Evolutionary conservation across 169 alveolate genomes (phyloP).

Genomic region (Plasmodium falciparum): DNA sequence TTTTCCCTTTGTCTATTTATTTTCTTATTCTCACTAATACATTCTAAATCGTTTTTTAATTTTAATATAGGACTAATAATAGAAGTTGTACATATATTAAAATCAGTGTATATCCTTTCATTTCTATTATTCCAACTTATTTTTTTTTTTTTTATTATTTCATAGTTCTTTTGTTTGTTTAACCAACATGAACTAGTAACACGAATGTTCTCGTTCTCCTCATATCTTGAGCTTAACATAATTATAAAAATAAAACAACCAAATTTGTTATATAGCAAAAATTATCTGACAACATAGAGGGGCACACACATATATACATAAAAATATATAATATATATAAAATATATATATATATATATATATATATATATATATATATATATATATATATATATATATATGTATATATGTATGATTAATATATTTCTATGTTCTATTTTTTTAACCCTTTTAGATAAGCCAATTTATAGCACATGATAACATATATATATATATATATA

Average conservation of each 20-base stretch:
- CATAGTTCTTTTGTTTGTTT: conserved; percentile 17
- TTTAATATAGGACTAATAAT: conserved; percentile 47
- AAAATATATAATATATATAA: not conserved
- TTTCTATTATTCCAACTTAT: not conserved
- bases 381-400: too few species aligned
- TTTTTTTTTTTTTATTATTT: not conserved
- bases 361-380: too few species aligned
- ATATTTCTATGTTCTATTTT: too few species aligned
- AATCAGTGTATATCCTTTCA: conserved; percentile 2
- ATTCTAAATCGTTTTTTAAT: conserved; percentile 41
- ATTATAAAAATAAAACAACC: not conserved
- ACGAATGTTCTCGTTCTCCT: conserved; percentile 18
- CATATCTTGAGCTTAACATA: conserved; percentile 8
- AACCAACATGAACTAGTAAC: conserved; percentile 61
- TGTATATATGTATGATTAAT: too few species aligned
- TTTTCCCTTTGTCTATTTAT: conserved; percentile 40
- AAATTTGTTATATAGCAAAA: not conserved
- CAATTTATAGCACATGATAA: too few species aligned
- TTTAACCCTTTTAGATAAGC: too few species aligned
- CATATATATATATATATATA: too few species aligned
- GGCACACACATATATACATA: not conserved
- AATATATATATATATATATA: not conserved
- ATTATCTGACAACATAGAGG: not conserved
- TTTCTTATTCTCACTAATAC: conserved; percentile 62
- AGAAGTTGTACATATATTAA: conserved; percentile 39